phyloP scores from a whole-genome alignment of 768 basidiomycete species.

The Boletellus emodensis region DNA sequence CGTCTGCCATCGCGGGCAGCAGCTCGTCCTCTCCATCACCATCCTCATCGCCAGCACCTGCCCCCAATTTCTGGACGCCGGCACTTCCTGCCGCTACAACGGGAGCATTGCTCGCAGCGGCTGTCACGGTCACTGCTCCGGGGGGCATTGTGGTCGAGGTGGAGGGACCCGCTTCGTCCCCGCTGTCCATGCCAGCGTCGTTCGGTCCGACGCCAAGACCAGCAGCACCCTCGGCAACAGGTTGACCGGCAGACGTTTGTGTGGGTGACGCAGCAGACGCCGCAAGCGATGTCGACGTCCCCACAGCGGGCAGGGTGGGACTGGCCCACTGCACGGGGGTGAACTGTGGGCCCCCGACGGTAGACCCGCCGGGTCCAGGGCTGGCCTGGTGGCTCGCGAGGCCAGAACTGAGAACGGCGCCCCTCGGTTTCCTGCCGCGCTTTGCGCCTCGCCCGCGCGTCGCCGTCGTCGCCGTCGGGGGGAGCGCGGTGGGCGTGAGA shows the following conservation, averaged over 20 bases:
- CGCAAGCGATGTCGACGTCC: background rate
- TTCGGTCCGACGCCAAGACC: slow-evolving; percentile 1
- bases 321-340: slow-evolving; percentile 40
- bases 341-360: slow-evolving; percentile 17
- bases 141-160: background rate
- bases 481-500: slow-evolving; percentile 13
- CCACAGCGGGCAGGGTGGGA: slow-evolving; percentile 11
- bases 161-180: slow-evolving; percentile 20
- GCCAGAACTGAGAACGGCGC: slow-evolving; percentile 7
- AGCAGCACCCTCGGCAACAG: slow-evolving; percentile 2
- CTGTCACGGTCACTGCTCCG: background rate
- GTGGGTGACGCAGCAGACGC: too few species aligned
- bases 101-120: background rate
- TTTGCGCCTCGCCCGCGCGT: slow-evolving; percentile 27
- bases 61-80: slow-evolving; percentile 12
- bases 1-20: slow-evolving; percentile 82
- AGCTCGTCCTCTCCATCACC: slow-evolving; percentile 76
- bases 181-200: slow-evolving; percentile 13
- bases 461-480: slow-evolving; percentile 20
- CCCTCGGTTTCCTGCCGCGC: slow-evolving; percentile 25
- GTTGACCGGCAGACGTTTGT: slow-evolving; percentile 2
- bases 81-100: background rate
- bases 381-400: slow-evolving; percentile 11
- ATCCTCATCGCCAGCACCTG: slow-evolving; percentile 38
- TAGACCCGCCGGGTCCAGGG: background rate